phyloP scores from a whole-genome alignment of 139 green algal species.

The Coccomyxa sp. region DNA sequence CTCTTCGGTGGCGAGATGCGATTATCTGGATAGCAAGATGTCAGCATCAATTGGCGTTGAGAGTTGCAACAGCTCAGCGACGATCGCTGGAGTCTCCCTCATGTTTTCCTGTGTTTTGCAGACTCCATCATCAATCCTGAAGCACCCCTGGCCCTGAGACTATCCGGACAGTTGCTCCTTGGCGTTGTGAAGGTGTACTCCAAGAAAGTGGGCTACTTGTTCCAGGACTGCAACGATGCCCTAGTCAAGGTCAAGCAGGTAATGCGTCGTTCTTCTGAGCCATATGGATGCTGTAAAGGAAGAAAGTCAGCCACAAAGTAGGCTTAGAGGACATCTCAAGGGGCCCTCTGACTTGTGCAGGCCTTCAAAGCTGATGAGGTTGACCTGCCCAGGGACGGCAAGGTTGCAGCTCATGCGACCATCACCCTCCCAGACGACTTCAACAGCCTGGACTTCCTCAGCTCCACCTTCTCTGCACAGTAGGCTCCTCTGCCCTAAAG shows the following conservation, averaged over 20 bases:
- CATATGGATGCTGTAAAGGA: not conserved
- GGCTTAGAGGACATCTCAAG: no score
- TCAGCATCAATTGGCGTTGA: not conserved
- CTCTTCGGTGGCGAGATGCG: not conserved
- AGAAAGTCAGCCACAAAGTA: not conserved
- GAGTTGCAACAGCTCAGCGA: not conserved
- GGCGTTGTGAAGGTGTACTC: slow-evolving; percentile 92
- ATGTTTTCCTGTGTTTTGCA: slow-evolving; percentile 34
- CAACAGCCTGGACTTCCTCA: slow-evolving; percentile 13
- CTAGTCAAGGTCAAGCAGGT: slow-evolving; percentile 64
- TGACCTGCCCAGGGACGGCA: slow-evolving; percentile 53
- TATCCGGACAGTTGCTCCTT: slow-evolving; percentile 94
- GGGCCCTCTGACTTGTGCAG: slow-evolving; percentile 4
- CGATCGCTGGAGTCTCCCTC: no score
- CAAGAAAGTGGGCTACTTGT: slow-evolving; percentile 75
- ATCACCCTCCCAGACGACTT: slow-evolving; percentile 72
- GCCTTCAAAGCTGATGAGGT: slow-evolving; percentile 36
- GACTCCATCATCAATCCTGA: slow-evolving; percentile 93
- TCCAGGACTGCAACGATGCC: slow-evolving; percentile 62
- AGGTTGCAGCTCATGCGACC: slow-evolving; percentile 32
- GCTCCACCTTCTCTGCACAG: slow-evolving; percentile 13
- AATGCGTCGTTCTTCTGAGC: not conserved
- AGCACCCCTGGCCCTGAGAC: slow-evolving; percentile 85
- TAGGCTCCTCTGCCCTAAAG: no score
- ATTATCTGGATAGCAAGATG: not conserved